These are phyloP conservation scores for Knufia petricola DNA, from an alignment of 2,329 filamentous ascomycete genomes.

Conservation along the genomic window DNA sequence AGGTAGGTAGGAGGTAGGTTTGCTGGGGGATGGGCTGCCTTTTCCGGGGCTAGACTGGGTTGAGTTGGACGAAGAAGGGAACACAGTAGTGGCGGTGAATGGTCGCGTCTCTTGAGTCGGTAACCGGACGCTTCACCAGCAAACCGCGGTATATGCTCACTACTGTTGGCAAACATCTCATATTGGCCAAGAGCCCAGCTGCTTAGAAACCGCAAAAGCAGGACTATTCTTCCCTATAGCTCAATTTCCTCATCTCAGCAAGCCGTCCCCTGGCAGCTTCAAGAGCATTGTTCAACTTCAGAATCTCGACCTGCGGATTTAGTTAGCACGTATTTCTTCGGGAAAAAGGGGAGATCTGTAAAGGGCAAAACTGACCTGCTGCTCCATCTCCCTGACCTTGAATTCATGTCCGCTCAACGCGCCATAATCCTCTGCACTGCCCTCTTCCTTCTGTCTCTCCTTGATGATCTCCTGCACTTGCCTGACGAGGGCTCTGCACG, in stretches of 20 bases:
- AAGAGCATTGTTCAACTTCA: conserved; percentile 85
- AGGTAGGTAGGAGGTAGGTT: no score
- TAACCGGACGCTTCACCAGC: no score
- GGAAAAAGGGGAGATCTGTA: background rate
- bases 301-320: conserved; percentile 71
- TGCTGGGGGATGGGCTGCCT: no score
- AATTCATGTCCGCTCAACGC: conserved; percentile 90
- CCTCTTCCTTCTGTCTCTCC: conserved; percentile 68
- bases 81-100: no score
- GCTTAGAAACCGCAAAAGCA: background rate
- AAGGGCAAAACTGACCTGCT: conserved; percentile 61
- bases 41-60: no score
- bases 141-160: no score
- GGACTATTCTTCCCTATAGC: conserved; percentile 65
- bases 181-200: no score
- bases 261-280: conserved; percentile 68
- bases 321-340: conserved; percentile 16
- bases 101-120: no score
- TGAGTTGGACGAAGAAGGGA: no score
- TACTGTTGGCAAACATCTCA: no score
- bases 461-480: conserved; percentile 94
- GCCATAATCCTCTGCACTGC: conserved; percentile 73
- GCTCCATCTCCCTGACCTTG: conserved; percentile 98
- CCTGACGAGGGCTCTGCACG: conserved; percentile 76
- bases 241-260: conserved; percentile 97